phyloP scores from a whole-genome alignment of 495 filamentous ascomycete genomes.

The Aspergillus funiculosus region DNA sequence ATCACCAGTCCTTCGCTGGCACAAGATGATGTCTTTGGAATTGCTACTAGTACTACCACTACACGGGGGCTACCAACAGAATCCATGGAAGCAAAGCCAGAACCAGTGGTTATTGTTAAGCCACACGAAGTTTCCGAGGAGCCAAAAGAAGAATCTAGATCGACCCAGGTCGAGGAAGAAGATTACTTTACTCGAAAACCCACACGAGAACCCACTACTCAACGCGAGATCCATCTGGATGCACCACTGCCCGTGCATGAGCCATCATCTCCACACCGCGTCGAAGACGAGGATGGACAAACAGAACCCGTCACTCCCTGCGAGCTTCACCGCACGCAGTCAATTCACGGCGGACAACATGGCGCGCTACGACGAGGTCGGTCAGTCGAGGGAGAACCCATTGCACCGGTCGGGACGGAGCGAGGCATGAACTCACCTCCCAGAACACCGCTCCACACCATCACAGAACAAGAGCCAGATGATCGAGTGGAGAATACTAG shows the following conservation, averaged over 20 bases:
- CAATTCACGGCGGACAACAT: conserved; percentile 37
- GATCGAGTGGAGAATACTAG: conserved; percentile 17
- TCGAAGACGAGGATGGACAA: neutral
- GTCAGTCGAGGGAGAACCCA: conserved; percentile 29
- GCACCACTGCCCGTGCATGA: conserved; percentile 35
- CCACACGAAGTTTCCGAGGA: conserved; percentile 13
- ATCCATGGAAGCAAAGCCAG: conserved; percentile 5
- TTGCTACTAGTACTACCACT: conserved; percentile 3
- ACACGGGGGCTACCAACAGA: conserved; percentile 9
- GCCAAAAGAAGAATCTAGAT: neutral
- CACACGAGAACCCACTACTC: conserved; percentile 13
- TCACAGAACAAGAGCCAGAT: conserved; percentile 37
- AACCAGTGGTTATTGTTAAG: conserved; percentile 9
- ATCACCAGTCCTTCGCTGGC: conserved; percentile 12
- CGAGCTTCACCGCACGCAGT: conserved; percentile 33
- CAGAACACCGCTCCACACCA: conserved; percentile 36
- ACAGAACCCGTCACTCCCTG: conserved; percentile 17
- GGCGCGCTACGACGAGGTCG: conserved; percentile 27
- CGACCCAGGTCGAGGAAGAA: conserved; percentile 6
- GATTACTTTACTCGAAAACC: conserved; percentile 10
- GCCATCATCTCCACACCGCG: conserved; percentile 27
- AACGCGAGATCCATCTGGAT: conserved; percentile 15
- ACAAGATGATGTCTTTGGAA: conserved; percentile 11
- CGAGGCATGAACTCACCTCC: conserved; percentile 29
- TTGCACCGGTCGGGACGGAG: conserved; percentile 17